These are phyloP conservation scores for Arthrocladium fulminans DNA, from an alignment of 2,329 filamentous ascomycete genomes.

Conservation along the genomic window DNA sequence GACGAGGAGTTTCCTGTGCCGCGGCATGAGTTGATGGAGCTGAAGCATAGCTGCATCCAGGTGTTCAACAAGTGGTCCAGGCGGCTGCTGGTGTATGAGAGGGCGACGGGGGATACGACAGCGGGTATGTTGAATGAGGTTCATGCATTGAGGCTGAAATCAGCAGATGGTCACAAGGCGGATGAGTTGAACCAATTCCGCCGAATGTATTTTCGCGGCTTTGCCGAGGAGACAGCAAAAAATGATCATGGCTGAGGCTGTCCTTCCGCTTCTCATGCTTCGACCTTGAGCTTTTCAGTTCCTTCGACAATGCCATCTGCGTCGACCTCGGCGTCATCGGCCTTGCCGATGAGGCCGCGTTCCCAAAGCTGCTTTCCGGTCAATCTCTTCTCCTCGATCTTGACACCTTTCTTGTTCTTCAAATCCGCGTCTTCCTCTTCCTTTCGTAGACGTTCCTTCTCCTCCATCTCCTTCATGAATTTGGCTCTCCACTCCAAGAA, in stretches of 20 bases:
- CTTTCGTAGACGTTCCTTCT: constrained; percentile 53
- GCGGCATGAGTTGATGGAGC: constrained; percentile 61
- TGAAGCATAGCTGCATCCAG: constrained; percentile 72
- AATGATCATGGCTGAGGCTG: constrained; percentile 4
- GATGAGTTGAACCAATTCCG: constrained; percentile 62
- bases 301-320: constrained; percentile 54
- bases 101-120: constrained; percentile 51
- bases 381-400: constrained; percentile 57
- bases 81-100: constrained; percentile 74
- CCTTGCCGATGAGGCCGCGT: constrained; percentile 58
- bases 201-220: constrained; percentile 34
- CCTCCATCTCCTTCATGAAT: constrained; percentile 74
- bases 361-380: constrained; percentile 73
- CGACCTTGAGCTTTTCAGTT: constrained; percentile 64
- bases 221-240: constrained; percentile 1
- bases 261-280: constrained; percentile 36
- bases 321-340: constrained; percentile 57
- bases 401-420: constrained; percentile 65
- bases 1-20: constrained; percentile 47
- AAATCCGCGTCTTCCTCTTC: constrained; percentile 71
- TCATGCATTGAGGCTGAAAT: constrained; percentile 25
- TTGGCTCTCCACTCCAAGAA: constrained; percentile 74
- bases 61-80: constrained; percentile 90
- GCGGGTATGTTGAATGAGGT: constrained; percentile 22
- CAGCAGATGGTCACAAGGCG: constrained; percentile 41